These are phyloP conservation scores for Lyophyllum atratum DNA, from an alignment of 768 basidiomycete genomes.

Conservation along the genomic window DNA sequence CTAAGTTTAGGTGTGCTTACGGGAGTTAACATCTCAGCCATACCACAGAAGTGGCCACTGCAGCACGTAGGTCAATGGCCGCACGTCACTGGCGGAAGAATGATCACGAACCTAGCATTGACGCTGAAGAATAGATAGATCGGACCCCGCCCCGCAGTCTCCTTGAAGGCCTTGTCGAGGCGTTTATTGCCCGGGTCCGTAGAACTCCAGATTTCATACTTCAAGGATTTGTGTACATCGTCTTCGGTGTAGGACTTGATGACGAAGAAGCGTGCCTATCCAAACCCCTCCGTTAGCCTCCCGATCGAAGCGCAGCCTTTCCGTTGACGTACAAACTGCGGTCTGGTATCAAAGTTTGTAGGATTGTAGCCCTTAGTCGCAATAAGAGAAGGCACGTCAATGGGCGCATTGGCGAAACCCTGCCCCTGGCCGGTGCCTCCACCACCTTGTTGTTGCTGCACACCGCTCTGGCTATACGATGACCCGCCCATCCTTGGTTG, in stretches of 20 bases:
- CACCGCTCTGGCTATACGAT: slow-evolving; percentile 34
- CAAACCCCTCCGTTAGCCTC: neutral
- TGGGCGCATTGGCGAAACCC: slow-evolving; percentile 61
- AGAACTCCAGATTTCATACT: slow-evolving; percentile 98
- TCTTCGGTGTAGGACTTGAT: slow-evolving; percentile 99
- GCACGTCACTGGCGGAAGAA: neutral
- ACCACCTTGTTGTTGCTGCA: slow-evolving; percentile 20
- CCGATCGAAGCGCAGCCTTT: slow-evolving; percentile 6
- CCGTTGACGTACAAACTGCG: slow-evolving; percentile 61
- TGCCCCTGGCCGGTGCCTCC: slow-evolving; percentile 39
- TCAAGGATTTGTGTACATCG: slow-evolving; percentile 97
- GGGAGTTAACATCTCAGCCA: slow-evolving; percentile 97
- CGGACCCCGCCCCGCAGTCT: slow-evolving; percentile 87
- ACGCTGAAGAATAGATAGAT: slow-evolving; percentile 99
- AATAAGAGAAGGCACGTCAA: slow-evolving; percentile 86
- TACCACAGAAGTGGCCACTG: slow-evolving; percentile 97
- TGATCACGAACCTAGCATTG: slow-evolving; percentile 67
- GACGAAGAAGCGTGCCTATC: slow-evolving; percentile 89
- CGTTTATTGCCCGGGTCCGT: slow-evolving; percentile 97
- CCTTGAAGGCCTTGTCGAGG: slow-evolving; percentile 96
- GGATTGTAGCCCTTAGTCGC: slow-evolving; percentile 93
- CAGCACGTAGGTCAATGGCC: slow-evolving; percentile 3
- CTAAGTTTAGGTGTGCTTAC: slow-evolving; percentile 41
- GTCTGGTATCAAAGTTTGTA: slow-evolving; percentile 76
- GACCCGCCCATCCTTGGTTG: slow-evolving; percentile 39